A percentile compares a stretch with the other conserved stretches of the same genome.
phyloP scores from a whole-genome alignment of 352 stramenopile genomes.

The Ophiocytium majus region DNA sequence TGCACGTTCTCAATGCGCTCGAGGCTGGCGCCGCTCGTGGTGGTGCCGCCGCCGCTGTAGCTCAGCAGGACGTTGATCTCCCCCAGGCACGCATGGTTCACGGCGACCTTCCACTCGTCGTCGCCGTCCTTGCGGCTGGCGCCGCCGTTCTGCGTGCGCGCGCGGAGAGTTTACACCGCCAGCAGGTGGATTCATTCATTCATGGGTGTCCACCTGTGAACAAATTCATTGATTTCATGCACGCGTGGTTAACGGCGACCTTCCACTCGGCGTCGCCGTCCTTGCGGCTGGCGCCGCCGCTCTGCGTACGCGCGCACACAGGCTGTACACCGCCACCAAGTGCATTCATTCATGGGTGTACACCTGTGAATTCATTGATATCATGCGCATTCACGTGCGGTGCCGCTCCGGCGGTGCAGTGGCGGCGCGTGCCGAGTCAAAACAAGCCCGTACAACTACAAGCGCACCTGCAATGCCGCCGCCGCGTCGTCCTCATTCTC shows the following conservation, averaged over 20 bases:
- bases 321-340: no score
- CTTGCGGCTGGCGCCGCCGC: neutral
- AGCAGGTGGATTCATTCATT: no score
- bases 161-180: no score
- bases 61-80: constrained; percentile 53
- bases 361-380: no score
- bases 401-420: no score
- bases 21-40: constrained; percentile 24
- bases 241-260: constrained; percentile 50
- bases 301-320: neutral
- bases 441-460: no score
- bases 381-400: no score
- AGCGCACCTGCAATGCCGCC: no score
- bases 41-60: constrained; percentile 40
- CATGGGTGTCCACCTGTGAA: no score
- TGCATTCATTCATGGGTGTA: no score
- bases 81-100: constrained; percentile 49
- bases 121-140: neutral
- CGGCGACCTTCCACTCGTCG: constrained; percentile 24
- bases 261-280: neutral
- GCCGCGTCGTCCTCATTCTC: no score
- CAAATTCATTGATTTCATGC: constrained; percentile 53
- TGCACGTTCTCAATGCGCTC: constrained; percentile 53
- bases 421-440: no score
- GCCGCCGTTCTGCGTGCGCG: neutral